Evolutionary conservation across 306 rosid species (phyloP).

Genomic region (Delonix regia): DNA sequence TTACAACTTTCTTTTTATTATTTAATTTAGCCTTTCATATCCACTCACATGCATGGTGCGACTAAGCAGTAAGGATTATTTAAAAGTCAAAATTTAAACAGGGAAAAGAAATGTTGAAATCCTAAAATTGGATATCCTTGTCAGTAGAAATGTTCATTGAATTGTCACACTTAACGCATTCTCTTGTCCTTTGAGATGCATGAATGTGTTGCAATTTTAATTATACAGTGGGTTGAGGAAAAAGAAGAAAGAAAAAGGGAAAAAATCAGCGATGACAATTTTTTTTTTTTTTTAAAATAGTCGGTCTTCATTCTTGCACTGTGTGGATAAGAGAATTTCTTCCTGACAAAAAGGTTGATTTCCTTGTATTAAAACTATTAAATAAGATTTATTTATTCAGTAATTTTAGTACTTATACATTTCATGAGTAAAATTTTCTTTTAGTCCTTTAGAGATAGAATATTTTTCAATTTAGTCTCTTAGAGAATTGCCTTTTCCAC

Average conservation of each 20-base stretch:
- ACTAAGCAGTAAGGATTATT: neutral
- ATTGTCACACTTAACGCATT: neutral
- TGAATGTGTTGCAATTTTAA: neutral
- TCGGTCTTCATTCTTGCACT: no score
- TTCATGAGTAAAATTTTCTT: no score
- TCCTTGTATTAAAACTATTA: neutral
- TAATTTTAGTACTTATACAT: no score
- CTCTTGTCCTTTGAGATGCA: neutral
- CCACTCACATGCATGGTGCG: slow-evolving; percentile 1
- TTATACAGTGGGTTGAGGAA: neutral
- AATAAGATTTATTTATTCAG: no score
- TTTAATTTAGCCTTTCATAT: neutral
- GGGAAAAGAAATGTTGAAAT: neutral
- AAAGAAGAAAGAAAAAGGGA: neutral
- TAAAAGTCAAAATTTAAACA: neutral
- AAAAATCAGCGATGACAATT: no score
- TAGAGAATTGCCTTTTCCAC: no score
- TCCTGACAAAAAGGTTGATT: neutral
- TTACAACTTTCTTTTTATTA: neutral
- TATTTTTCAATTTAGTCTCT: no score
- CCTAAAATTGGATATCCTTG: neutral
- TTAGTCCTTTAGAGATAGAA: no score
- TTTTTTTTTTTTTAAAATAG: no score
- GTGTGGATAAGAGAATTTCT: no score
- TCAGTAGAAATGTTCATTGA: neutral